Percentiles rank a stretch among this genome's conserved stretches.
Evolutionary conservation across 2,329 filamentous ascomycete species (phyloP).

Genomic region (Diaporthe ampelina): DNA sequence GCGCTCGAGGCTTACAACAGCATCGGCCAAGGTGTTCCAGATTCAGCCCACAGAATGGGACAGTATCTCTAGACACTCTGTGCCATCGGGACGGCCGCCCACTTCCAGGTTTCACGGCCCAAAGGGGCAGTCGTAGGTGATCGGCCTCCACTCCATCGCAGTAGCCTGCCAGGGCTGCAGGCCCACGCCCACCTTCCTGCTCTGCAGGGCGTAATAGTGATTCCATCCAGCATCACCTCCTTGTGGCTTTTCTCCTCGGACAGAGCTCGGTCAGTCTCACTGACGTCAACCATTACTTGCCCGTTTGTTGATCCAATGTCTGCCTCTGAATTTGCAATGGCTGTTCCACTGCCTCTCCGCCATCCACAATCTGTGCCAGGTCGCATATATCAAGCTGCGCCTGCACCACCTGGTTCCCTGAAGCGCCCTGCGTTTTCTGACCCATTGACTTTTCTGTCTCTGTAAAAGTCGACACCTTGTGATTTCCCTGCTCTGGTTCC

Average conservation of each 20-base stretch:
- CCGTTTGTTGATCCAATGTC: conserved; percentile 30
- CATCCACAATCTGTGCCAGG: not conserved
- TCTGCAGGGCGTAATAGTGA: conserved; percentile 34
- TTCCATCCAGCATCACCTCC: conserved; percentile 21
- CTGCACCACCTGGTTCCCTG: not conserved
- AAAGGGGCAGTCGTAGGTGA: not conserved
- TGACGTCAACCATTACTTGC: conserved; percentile 34
- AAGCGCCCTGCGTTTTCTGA: not conserved
- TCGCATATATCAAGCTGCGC: conserved; percentile 14
- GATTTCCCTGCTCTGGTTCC: not conserved
- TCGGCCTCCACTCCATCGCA: conserved; percentile 7
- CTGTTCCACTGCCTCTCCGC: not conserved
- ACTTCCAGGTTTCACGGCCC: not conserved
- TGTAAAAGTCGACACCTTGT: not conserved
- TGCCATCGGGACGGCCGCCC: not conserved
- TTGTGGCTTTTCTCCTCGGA: not conserved
- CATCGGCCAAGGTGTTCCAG: not conserved
- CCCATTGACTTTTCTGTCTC: not conserved
- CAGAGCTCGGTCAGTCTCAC: not conserved
- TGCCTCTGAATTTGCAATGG: conserved; percentile 32
- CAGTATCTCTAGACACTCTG: not conserved
- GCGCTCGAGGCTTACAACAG: not conserved
- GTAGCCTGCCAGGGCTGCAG: not conserved
- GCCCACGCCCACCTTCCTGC: not conserved
- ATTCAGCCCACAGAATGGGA: not conserved